Conservation (phyloP, 768 basidiomycete genomes). For the Termitomyces bulborhizus region DNA sequence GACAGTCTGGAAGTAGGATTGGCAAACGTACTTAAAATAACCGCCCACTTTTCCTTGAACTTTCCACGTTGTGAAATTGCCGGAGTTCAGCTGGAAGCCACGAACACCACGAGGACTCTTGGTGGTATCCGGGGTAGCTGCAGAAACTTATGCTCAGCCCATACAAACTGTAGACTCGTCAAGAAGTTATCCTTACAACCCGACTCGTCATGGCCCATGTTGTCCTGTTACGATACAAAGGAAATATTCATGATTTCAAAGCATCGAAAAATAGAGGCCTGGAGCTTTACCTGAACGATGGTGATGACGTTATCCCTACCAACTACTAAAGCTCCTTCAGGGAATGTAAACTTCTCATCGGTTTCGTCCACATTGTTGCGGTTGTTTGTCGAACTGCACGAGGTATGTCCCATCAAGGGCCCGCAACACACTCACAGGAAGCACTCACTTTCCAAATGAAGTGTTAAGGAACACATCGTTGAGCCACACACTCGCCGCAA, state of each 20-base stretch:
- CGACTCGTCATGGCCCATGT: slow-evolving; percentile 73
- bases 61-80: slow-evolving; percentile 58
- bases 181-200: slow-evolving; percentile 27
- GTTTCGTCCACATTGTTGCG: slow-evolving; percentile 55
- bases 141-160: background rate
- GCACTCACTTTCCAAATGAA: slow-evolving; percentile 64
- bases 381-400: slow-evolving; percentile 60
- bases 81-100: slow-evolving; percentile 64
- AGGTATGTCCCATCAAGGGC: background rate
- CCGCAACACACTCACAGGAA: background rate
- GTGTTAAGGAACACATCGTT: slow-evolving; percentile 69
- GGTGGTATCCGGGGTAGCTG: slow-evolving; percentile 42
- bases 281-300: slow-evolving; percentile 56
- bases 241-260: background rate
- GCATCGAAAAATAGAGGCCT: background rate
- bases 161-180: background rate
- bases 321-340: slow-evolving; percentile 40
- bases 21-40: slow-evolving; percentile 45
- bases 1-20: background rate
- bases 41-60: slow-evolving; percentile 77
- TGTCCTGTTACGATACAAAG: slow-evolving; percentile 49
- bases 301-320: slow-evolving; percentile 71
- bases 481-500: slow-evolving; percentile 79
- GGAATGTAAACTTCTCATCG: slow-evolving; percentile 61
- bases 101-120: slow-evolving; percentile 77